Conservation (phyloP, 176 grass and related monocot genomes). For the Sorghum bicolor region Sorghum_bicolor_NCBIv3 NC_012872.2:72619501-72620000, state of each 20-base stretch:
- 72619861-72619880: constrained; percentile 86
- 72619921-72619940: background rate
- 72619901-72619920: background rate
- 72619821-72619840: constrained; percentile 86
- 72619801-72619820: constrained; percentile 65
- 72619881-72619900: constrained; percentile 51
- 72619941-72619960: constrained; percentile 15
- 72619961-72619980: constrained; percentile 39
- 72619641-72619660: constrained; percentile 61
- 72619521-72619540: constrained; percentile 49
- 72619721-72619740: constrained; percentile 75
- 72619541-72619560: constrained; percentile 40
- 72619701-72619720: constrained; percentile 83
- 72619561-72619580: constrained; percentile 1
- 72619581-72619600: constrained; percentile 6
- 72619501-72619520: constrained; percentile 77
- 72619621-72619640: constrained; percentile 62
- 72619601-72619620: constrained; percentile 27
- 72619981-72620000: constrained; percentile 88
- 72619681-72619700: constrained; percentile 80
- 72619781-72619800: constrained; percentile 68
- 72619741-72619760: constrained; percentile 93
- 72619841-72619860: constrained; percentile 90
- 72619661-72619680: constrained; percentile 88
- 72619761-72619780: constrained; percentile 96